Percentiles rank a stretch among this genome's conserved stretches.
Conservation (phyloP, 805 yeast species). For the Candida glaebosa region DNA sequence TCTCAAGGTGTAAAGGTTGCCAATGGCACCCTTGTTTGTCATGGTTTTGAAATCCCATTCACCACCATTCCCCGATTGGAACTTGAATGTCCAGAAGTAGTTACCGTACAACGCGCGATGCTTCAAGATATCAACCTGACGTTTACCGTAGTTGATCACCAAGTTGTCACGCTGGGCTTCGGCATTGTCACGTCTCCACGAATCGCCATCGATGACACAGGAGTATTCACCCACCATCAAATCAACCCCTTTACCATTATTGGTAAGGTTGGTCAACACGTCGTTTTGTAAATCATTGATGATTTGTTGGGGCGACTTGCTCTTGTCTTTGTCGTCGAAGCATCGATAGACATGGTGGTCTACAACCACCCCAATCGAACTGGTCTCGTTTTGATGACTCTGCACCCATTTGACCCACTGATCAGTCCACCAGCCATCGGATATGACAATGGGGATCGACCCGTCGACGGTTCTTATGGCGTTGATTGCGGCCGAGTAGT, state of each 20-base stretch:
- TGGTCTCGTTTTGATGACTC: slow-evolving; percentile 31
- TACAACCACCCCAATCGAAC: slow-evolving; percentile 59
- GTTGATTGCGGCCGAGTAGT: slow-evolving; percentile 62
- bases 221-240: slow-evolving; percentile 87
- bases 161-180: slow-evolving; percentile 44
- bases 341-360: slow-evolving; percentile 89
- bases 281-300: slow-evolving; percentile 52
- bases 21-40: slow-evolving; percentile 55
- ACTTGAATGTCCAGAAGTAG: slow-evolving; percentile 90
- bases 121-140: slow-evolving; percentile 46
- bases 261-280: slow-evolving; percentile 46
- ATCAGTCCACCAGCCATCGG: slow-evolving; percentile 93
- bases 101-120: slow-evolving; percentile 64
- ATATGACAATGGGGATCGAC: slow-evolving; percentile 67
- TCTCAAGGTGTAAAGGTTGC: slow-evolving; percentile 13
- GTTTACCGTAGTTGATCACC: slow-evolving; percentile 60
- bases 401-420: slow-evolving; percentile 72
- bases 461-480: slow-evolving; percentile 55
- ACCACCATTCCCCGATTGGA: slow-evolving; percentile 87
- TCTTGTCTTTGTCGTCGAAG: slow-evolving; percentile 70
- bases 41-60: slow-evolving; percentile 92
- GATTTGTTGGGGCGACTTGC: slow-evolving; percentile 61
- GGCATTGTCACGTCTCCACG: slow-evolving; percentile 62
- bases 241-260: slow-evolving; percentile 52
- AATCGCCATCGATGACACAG: slow-evolving; percentile 72